A percentile compares a stretch with the other conserved stretches of the same genome.
These are phyloP conservation scores for Exobasidium rhododendri DNA, from an alignment of 1,284 basidiomycete species.

Conservation along the genomic window DNA sequence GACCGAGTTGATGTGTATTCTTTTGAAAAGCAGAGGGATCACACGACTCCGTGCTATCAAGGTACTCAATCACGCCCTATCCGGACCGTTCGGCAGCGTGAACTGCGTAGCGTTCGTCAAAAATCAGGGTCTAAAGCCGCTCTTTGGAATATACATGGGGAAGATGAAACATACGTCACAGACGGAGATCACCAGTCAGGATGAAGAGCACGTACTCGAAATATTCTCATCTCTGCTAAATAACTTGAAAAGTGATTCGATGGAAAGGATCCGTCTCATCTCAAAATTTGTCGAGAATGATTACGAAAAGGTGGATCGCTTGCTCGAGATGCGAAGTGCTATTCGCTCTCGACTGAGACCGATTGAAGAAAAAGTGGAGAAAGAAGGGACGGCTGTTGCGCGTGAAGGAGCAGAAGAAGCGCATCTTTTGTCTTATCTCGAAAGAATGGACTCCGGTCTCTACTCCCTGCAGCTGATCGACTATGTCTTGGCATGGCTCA, in stretches of 20 bases:
- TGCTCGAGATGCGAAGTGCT: constrained; percentile 78
- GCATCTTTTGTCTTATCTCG: constrained; percentile 76
- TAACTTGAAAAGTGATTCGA: constrained; percentile 80
- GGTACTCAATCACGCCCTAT: constrained; percentile 83
- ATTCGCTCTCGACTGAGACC: constrained; percentile 64
- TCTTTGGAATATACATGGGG: constrained; percentile 83
- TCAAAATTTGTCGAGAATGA: constrained; percentile 87
- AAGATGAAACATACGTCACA: neutral
- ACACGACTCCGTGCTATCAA: constrained; percentile 64
- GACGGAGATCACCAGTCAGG: constrained; percentile 57
- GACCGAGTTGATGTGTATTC: constrained; percentile 89
- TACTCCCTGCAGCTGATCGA: constrained; percentile 86
- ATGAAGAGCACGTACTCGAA: constrained; percentile 80
- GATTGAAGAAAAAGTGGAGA: constrained; percentile 66
- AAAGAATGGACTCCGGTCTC: constrained; percentile 77
- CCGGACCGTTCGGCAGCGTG: constrained; percentile 65
- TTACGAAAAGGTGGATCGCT: constrained; percentile 88
- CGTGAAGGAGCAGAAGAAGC: constrained; percentile 63
- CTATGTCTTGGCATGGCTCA: constrained; percentile 88
- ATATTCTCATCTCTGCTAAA: constrained; percentile 84
- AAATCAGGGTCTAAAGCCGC: constrained; percentile 75
- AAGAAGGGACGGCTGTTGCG: constrained; percentile 66
- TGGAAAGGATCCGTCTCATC: constrained; percentile 74
- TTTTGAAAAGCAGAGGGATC: constrained; percentile 73
- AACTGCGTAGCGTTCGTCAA: constrained; percentile 86